These are phyloP conservation scores for Spiromastix sp. DNA, from an alignment of 2,329 filamentous ascomycete genomes.

Conservation along the genomic window DNA sequence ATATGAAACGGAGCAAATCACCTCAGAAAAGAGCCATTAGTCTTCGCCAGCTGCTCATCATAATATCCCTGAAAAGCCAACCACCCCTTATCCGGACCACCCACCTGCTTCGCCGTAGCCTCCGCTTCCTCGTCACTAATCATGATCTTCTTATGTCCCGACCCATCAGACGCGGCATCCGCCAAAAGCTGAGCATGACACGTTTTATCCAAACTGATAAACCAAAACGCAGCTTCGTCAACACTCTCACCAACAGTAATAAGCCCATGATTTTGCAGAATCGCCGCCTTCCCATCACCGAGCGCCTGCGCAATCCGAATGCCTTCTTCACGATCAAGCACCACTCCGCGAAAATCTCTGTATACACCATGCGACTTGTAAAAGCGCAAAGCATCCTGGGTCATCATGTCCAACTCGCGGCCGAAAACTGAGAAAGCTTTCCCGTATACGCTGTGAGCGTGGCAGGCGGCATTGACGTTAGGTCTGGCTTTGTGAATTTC, in stretches of 20 bases:
- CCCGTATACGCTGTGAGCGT: conserved; percentile 35
- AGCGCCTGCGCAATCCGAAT: conserved; percentile 29
- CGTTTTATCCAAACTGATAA: conserved; percentile 56
- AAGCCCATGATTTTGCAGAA: conserved; percentile 28
- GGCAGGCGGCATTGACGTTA: conserved; percentile 36
- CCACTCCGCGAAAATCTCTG: conserved; percentile 37
- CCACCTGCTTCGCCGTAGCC: conserved; percentile 15
- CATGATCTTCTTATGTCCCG: conserved; percentile 15
- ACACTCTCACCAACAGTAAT: conserved; percentile 57
- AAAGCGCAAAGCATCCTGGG: conserved; percentile 25
- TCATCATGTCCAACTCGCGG: conserved; percentile 32
- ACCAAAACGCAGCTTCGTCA: conserved; percentile 62
- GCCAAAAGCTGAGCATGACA: conserved; percentile 59
- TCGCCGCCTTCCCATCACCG: conserved; percentile 12
- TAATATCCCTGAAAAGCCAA: conserved; percentile 45
- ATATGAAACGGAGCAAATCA: too few species aligned
- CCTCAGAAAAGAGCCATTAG: conserved; percentile 40
- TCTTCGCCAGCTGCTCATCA: conserved; percentile 43
- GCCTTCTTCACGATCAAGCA: conserved; percentile 35
- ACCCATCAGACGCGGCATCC: conserved; percentile 50
- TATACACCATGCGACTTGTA: conserved; percentile 25
- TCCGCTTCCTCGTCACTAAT: conserved; percentile 17
- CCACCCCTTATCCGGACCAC: conserved; percentile 42
- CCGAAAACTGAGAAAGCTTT: conserved; percentile 34
- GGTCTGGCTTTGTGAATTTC: conserved; percentile 36